Evolutionary conservation across 2,329 filamentous ascomycete genomes (phyloP), one percentile per base, ranked within the genome.

Genomic region (Penicillium sp.): DNA sequence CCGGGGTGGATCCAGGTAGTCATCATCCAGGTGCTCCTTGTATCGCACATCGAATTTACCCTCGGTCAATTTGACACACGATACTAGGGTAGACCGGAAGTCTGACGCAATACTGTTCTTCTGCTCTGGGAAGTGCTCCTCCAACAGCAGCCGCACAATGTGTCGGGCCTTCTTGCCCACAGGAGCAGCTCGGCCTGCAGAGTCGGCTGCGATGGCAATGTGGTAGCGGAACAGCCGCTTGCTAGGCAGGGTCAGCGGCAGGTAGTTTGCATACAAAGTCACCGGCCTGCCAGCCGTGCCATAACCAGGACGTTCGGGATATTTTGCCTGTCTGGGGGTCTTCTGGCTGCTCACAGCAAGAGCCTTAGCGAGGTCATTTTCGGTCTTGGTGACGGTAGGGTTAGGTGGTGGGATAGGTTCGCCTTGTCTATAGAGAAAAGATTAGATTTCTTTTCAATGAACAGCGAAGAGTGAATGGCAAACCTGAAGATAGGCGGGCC

Each of bases 111-210:
- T 69, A 35, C 60, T 54, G 10, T 59, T 61, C 29, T 58, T 58
- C 16, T 66, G 43, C n/a, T 65, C 24, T 2, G 62, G 6, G 61
- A 75, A 67, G 58, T 75, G 61, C 57, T 74, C 66, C 50, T 76
- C 70, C 16, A 78, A 60, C 18, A 85, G 62, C 22, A 81, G 63
- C 16, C 79, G 69, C 16, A 85, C 71, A 5, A 84, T 70, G 5
- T 78, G 77, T 40, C 75, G 74, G 35, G 73, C 78, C 66, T 79
- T 82, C 34, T 73, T 73, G 50, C 76, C 77, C 39, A 68, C 51
- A 3, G 68, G 66, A 4, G 62, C 49, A 34, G 40, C 3, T 7
- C 60, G 61, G 6, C 60, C 67, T 3, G 69, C 62, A n/a, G 67
- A 53, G 22, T 70, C 65, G 4, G 64, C 65, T 1, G 61, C 57